Evolutionary conservation across 305 asterid species (phyloP).

Genomic region (Fraxinus sp.): DNA sequence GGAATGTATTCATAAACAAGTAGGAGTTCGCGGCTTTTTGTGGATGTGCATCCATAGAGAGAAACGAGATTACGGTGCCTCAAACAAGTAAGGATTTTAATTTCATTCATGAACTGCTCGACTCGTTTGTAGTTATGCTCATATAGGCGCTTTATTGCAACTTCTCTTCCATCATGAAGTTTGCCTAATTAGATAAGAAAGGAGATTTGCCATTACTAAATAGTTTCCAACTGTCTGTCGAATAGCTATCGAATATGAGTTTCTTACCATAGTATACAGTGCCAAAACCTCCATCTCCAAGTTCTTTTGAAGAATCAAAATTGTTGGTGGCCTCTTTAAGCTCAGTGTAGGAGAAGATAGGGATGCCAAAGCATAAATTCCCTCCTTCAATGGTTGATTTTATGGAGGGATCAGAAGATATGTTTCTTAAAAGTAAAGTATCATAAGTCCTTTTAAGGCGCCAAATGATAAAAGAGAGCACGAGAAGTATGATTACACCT

Average conservation of each 20-base stretch:
- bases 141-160: conserved; percentile 58
- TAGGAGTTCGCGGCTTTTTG: conserved; percentile 49
- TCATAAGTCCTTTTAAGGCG: conserved; percentile 27
- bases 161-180: conserved; percentile 63
- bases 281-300: conserved; percentile 72
- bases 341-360: conserved; percentile 46
- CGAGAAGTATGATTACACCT: conserved; percentile 26
- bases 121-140: conserved; percentile 49
- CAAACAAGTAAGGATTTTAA: conserved; percentile 42
- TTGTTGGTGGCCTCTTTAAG: conserved; percentile 49
- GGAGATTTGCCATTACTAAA: not conserved
- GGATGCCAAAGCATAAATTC: conserved; percentile 36
- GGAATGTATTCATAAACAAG: conserved; percentile 65
- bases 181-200: conserved; percentile 36
- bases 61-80: conserved; percentile 64
- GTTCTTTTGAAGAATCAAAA: conserved; percentile 46
- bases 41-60: conserved; percentile 58
- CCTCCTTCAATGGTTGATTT: conserved; percentile 29
- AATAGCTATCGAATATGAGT: not conserved
- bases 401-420: conserved; percentile 20
- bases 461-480: conserved; percentile 27
- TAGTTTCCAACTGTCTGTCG: not conserved
- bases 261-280: conserved; percentile 57
- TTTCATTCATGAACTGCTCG: conserved; percentile 61
- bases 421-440: conserved; percentile 20